Evolutionary conservation across 164 flowering plant genomes (phyloP).

Genomic region (Euptelea pleiosperma): DNA sequence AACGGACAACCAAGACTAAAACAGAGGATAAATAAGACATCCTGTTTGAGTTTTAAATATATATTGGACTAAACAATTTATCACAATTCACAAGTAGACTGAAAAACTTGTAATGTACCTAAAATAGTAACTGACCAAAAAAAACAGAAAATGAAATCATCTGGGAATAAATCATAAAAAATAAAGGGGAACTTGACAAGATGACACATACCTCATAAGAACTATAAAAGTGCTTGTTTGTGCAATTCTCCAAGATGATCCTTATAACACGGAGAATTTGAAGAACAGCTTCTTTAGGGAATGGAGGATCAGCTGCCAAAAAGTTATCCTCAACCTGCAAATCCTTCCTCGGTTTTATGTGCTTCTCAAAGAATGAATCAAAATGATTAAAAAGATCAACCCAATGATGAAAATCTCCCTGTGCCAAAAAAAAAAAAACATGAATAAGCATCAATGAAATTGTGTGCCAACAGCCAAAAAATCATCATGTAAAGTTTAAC

Average conservation of each 20-base stretch:
- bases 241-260: conserved; percentile 84
- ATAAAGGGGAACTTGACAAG: background rate
- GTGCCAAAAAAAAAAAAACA: conserved; percentile 21
- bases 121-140: too few relatives aligned
- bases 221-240: conserved; percentile 83
- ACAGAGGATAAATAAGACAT: background rate
- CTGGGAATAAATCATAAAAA: background rate
- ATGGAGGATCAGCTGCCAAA: conserved; percentile 75
- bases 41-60: too few relatives aligned
- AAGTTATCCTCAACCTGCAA: conserved; percentile 70
- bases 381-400: conserved; percentile 89
- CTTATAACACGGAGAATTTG: conserved; percentile 84
- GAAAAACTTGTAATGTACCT: too few relatives aligned
- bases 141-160: too few relatives aligned
- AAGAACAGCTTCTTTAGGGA: conserved; percentile 80
- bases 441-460: conserved; percentile 11
- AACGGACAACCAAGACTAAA: conserved; percentile 1
- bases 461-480: background rate
- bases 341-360: conserved; percentile 77
- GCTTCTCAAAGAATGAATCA: conserved; percentile 87
- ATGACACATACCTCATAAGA: conserved; percentile 66
- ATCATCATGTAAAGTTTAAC: background rate
- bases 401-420: conserved; percentile 99
- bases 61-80: too few relatives aligned
- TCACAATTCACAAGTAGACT: too few relatives aligned